Conservation (phyloP, 345 rosid genomes). For the Syzygium aqueum region DNA sequence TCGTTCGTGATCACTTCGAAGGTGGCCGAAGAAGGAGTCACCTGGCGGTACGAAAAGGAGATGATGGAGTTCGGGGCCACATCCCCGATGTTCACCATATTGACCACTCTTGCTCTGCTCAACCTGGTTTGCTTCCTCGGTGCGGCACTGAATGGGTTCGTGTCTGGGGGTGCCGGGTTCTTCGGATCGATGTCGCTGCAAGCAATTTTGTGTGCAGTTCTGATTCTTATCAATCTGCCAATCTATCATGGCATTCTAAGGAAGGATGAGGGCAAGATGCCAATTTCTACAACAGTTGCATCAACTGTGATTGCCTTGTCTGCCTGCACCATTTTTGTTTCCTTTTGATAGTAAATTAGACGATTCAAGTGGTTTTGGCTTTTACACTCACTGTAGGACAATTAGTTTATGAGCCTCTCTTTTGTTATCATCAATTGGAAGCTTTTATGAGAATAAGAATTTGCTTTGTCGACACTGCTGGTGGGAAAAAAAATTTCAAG, state of each 20-base stretch:
- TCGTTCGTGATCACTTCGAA: conserved; percentile 56
- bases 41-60: conserved; percentile 39
- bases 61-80: conserved; percentile 65
- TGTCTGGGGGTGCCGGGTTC: background rate
- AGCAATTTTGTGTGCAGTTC: conserved; percentile 29
- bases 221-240: conserved; percentile 55
- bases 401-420: background rate
- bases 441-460: background rate
- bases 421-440: background rate
- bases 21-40: conserved; percentile 51
- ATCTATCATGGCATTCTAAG: conserved; percentile 49
- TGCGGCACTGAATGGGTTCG: conserved; percentile 4
- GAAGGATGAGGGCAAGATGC: conserved; percentile 61
- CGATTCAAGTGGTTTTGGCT: background rate
- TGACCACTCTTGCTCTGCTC: conserved; percentile 60
- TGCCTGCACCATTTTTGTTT: conserved; percentile 27
- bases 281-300: conserved; percentile 25
- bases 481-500: background rate
- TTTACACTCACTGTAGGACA: background rate
- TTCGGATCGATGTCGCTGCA: conserved; percentile 31
- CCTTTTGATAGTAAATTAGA: background rate
- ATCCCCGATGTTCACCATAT: conserved; percentile 44
- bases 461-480: background rate
- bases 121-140: conserved; percentile 35
- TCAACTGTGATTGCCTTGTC: conserved; percentile 32